Conservation (phyloP, 2,329 filamentous ascomycete genomes). For the Piedraia hortae region DNA sequence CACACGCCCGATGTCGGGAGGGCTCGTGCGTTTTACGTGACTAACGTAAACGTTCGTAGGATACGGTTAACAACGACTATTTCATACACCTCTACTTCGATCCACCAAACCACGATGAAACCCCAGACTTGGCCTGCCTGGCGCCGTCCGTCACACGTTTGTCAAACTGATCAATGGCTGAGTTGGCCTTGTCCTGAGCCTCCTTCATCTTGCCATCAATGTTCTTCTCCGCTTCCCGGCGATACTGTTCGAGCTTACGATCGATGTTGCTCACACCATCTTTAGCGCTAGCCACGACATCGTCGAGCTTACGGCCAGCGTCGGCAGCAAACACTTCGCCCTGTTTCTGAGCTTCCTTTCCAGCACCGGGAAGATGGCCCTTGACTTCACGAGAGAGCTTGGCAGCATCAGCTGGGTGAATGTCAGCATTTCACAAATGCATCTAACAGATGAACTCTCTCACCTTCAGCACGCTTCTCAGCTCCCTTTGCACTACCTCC, state of each 20-base stretch:
- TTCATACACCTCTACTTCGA: constrained; percentile 1
- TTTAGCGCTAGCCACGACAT: constrained; percentile 8
- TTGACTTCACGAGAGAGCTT: constrained; percentile 38
- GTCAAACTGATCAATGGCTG: constrained; percentile 48
- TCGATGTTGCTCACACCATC: constrained; percentile 5
- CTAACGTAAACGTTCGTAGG: no score
- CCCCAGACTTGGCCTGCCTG: constrained; percentile 1
- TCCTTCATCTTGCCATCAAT: constrained; percentile 38
- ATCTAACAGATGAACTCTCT: constrained; percentile 11
- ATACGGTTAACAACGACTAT: no score
- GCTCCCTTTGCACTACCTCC: constrained; percentile 59
- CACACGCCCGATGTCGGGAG: no score
- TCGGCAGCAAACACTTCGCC: constrained; percentile 21
- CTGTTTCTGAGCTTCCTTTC: constrained; percentile 5
- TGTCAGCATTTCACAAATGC: not conserved
- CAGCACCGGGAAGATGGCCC: constrained; percentile 32
- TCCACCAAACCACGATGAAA: constrained; percentile 1
- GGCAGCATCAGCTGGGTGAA: constrained; percentile 41
- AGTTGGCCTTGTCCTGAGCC: constrained; percentile 23
- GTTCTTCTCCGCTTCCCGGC: constrained; percentile 27
- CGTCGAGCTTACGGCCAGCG: constrained; percentile 24
- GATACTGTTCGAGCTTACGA: constrained; percentile 4
- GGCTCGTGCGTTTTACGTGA: no score
- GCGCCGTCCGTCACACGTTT: constrained; percentile 12
- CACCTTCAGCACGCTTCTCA: constrained; percentile 70